A percentile compares a stretch with the other conserved stretches of the same genome.
Conservation (phyloP, 176 grass and related monocot genomes). For the Miscanthus lutarioriparius region DNA sequence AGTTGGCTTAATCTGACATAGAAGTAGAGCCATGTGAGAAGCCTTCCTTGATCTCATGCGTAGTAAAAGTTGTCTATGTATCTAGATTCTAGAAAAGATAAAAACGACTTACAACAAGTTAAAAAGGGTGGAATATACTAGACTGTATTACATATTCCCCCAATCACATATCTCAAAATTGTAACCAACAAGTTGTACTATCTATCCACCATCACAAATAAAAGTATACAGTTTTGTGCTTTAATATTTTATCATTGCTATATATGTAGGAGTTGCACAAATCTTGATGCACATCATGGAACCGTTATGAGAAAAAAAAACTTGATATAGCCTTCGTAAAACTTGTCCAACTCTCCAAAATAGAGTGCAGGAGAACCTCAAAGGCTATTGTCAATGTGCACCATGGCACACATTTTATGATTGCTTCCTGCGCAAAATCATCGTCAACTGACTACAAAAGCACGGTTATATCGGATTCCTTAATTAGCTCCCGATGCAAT, state of each 20-base stretch:
- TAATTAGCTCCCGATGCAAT: neutral
- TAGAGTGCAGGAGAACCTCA: neutral
- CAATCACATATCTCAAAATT: neutral
- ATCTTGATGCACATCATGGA: neutral
- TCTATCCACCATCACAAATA: neutral
- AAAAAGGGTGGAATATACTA: neutral
- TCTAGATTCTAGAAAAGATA: too few relatives aligned
- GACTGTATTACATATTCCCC: neutral
- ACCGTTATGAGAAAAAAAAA: neutral
- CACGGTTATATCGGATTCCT: neutral
- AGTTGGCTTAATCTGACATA: too few relatives aligned
- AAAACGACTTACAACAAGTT: neutral
- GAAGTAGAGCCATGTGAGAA: too few relatives aligned
- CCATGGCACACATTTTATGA: neutral
- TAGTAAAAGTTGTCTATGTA: too few relatives aligned
- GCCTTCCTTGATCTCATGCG: too few relatives aligned
- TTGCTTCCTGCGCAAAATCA: neutral
- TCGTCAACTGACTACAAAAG: neutral
- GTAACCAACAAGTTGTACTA: neutral
- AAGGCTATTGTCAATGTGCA: neutral
- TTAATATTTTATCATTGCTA: neutral
- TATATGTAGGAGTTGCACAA: neutral
- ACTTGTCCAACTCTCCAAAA: neutral
- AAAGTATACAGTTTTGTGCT: neutral
- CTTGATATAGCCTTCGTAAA: neutral